Evolutionary conservation across 116 monocot genomes (phyloP).

Genomic region (Cymodocea nodosa): DNA sequence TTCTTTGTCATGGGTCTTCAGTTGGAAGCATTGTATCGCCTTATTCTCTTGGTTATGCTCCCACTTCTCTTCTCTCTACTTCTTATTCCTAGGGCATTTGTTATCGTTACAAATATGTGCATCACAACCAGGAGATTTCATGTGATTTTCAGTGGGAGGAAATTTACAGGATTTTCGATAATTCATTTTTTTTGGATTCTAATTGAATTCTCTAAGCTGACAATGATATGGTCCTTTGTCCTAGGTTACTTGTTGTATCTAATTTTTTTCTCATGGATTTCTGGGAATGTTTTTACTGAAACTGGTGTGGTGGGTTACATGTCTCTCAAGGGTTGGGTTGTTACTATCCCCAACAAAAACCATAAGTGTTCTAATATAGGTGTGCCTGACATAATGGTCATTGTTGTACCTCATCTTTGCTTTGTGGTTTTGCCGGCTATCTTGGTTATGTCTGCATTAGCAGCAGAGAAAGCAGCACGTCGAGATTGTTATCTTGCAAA

Average conservation of each 20-base stretch:
- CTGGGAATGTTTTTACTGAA: constrained; percentile 61
- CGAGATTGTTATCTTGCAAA: constrained; percentile 29
- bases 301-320: constrained; percentile 37
- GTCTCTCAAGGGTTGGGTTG: constrained; percentile 67
- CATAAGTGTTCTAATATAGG: constrained; percentile 23
- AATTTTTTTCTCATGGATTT: constrained; percentile 74
- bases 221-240: constrained; percentile 43
- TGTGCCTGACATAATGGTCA: constrained; percentile 86
- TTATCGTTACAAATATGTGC: constrained; percentile 24
- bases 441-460: constrained; percentile 52
- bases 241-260: constrained; percentile 59
- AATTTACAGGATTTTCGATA: constrained; percentile 5
- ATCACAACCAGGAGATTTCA: constrained; percentile 18
- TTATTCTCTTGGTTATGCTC: constrained; percentile 34
- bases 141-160: constrained; percentile 18
- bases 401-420: constrained; percentile 78
- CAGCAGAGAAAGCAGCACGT: constrained; percentile 51
- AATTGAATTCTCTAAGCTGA: constrained; percentile 53
- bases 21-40: constrained; percentile 60
- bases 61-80: constrained; percentile 47
- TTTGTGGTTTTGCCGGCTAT: constrained; percentile 78
- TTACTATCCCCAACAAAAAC: constrained; percentile 7
- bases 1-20: constrained; percentile 88
- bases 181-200: constrained; percentile 31
- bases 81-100: constrained; percentile 45